Evolutionary conservation across 2,329 filamentous ascomycete species (phyloP), one percentile per base, ranked within the genome.

Genomic region (Cladosporium sp.): DNA sequence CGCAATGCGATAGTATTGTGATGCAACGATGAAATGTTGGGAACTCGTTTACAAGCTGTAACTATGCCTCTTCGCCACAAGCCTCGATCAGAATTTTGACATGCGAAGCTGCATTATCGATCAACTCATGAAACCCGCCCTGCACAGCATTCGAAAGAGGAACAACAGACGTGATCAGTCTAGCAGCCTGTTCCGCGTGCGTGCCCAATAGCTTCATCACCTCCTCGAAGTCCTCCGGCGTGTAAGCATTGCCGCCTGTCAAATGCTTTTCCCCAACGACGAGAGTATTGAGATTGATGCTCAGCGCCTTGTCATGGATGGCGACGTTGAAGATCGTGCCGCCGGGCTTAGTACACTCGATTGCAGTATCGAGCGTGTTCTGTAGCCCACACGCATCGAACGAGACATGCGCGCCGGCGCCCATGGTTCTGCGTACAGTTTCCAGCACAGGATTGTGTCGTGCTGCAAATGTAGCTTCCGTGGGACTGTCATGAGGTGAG

Each of bases 271-370:
- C 68, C 5, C 63, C 60, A 21, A 68, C 64, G 1, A 66, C 65
- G 11, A 70, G 8, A 25, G 34, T 65, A 48, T 70, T 70, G 8
- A 66, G 61, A 30, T 70, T 66, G 58, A 70, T 67, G 0, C 53
- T 48, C 5, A 70, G 57, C 16, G 62, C 58, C 56, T 68, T 70
- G 28, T 70, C 68, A 43, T 67, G 67, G 16, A 70, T 70, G 5
- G 68, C 68, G 14, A 70, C 65, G 16, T 68, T 70, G 57, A 70
- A 67, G 5, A 70, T 66, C 8, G 68, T 70, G 21, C 68, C 68
- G 23, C 68, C 58, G 48, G 68, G 61, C 34, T 53, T 66, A 54
- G 66, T 66, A 25, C 61, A 63, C 36, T 63, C 61, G 10, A 63
- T 56, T n/a, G 61, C 61, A 5, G 61, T 48, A 36, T 63, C 53